Base-by-base conservation (phyloP, 176 grass and related monocot species). In the Carex pumila region DNA sequence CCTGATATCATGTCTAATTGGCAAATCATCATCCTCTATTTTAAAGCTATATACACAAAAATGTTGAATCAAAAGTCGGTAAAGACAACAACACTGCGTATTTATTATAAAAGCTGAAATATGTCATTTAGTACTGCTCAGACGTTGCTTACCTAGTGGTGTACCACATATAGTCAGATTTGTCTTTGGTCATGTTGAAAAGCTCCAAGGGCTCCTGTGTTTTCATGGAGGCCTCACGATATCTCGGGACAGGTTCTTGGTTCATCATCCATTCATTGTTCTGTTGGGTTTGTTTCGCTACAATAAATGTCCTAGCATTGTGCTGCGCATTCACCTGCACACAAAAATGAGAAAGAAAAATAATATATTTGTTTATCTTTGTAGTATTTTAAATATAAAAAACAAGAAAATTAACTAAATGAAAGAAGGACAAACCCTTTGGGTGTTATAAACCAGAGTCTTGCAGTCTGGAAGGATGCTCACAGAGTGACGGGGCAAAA, bases 91-190 rank as follows among this genome's bases (percentile, higher is more conserved):
- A 77, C 12, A 32, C 5, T 17, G 5, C 1, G 17, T 32, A 56
- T 55, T 29, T 56, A 17, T 77, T 15, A 77, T 13, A 34, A 55
- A 29, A 55, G 15, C 50, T 82, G 41, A 19, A 79, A 79, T 50
- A 31, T 36, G 2, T 13, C 8, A 2, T 59, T 82, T 22, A 18
- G 25, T 55, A 71, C 31, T 84, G n/a, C 71, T 78, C 62, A 0
- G 25, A 25, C 25, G 18, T 58, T 83, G 75, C 37, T 18, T 87
- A 98, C 95, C 95, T 94, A 79, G 92, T 98, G 50, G 86, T 89
- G 64, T 94, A 98, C 95, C 95, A 94, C 62, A 98, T 58, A 73
- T 98, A 98, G 61, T 98, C 95, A 77, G 66, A 90, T 12, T 17
- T 81, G 45, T 98, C 95, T 81, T 91, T 94, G 34, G 95, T 94